phyloP scores from a whole-genome alignment of 768 basidiomycete genomes.

The Tulasnella sp. region DNA sequence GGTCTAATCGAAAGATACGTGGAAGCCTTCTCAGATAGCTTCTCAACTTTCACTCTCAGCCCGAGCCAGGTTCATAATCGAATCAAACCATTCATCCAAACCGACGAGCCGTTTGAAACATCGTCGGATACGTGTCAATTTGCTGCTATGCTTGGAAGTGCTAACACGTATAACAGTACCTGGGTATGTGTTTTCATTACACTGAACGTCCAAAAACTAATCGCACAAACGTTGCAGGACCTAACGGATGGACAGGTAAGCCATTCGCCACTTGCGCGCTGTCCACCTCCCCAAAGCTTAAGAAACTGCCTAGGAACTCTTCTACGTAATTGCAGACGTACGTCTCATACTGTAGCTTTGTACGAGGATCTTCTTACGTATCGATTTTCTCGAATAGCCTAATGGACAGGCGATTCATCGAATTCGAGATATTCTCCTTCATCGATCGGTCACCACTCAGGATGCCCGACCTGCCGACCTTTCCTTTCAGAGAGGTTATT shows the following conservation, averaged over 20 bases:
- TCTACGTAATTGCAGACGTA: conserved; percentile 41
- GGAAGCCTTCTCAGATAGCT: not conserved
- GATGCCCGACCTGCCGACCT: conserved; percentile 41
- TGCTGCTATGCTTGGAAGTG: conserved; percentile 29
- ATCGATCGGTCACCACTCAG: conserved; percentile 41
- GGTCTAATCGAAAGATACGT: not conserved
- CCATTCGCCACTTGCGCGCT: conserved; percentile 9
- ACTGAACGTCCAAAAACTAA: not conserved
- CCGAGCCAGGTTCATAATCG: not conserved
- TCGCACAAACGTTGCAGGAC: conserved; percentile 40
- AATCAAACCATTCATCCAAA: conserved; percentile 27
- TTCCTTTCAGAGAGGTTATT: conserved; percentile 57
- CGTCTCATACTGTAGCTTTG: conserved; percentile 18
- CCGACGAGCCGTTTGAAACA: conserved; percentile 44
- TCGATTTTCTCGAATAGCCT: conserved; percentile 29
- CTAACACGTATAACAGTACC: conserved; percentile 31
- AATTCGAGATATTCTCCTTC: conserved; percentile 49
- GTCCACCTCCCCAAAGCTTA: conserved; percentile 3
- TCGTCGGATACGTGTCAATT: conserved; percentile 49
- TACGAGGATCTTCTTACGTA: conserved; percentile 30
- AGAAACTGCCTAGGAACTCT: conserved; percentile 39
- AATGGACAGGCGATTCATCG: conserved; percentile 49
- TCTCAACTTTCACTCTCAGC: not conserved
- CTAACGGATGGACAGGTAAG: conserved; percentile 47
- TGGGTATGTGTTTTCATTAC: conserved; percentile 33